Evolutionary conservation across 768 basidiomycete species (phyloP).

Genomic region (Rhodotorula diobovata): DNA sequence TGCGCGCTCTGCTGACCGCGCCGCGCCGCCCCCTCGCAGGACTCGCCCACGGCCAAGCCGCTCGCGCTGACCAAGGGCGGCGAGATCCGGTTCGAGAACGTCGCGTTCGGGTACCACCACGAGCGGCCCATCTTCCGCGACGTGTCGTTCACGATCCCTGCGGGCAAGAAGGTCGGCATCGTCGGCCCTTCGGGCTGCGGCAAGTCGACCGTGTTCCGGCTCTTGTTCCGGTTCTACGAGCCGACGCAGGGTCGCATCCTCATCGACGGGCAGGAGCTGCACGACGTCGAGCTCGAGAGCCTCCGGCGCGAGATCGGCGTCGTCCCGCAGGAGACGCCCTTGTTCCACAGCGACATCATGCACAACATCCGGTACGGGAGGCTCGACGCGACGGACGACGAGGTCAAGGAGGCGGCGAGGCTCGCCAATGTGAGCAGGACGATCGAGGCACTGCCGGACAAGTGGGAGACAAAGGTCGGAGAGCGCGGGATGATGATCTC

Average conservation of each 20-base stretch:
- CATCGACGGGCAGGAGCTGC: conserved; percentile 78
- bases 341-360: conserved; percentile 92
- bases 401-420: conserved; percentile 74
- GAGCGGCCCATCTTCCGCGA: conserved; percentile 83
- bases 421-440: conserved; percentile 84
- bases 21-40: conserved; percentile 51
- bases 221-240: conserved; percentile 91
- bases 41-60: conserved; percentile 63
- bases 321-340: conserved; percentile 94
- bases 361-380: conserved; percentile 93
- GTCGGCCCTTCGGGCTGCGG: conserved; percentile 97
- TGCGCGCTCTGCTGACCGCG: background rate
- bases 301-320: conserved; percentile 77
- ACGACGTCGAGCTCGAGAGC: conserved; percentile 64
- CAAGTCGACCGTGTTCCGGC: conserved; percentile 91
- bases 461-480: conserved; percentile 85
- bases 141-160: conserved; percentile 84
- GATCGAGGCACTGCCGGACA: conserved; percentile 72
- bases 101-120: conserved; percentile 86
- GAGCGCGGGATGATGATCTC: conserved; percentile 97
- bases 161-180: conserved; percentile 93
- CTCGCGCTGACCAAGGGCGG: conserved; percentile 66
- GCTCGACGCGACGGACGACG: conserved; percentile 78
- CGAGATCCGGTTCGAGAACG: conserved; percentile 85
- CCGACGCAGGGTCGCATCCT: conserved; percentile 73